Evolutionary conservation across 305 asterid species (phyloP).

Genomic region (Fraxinus sp.): DNA sequence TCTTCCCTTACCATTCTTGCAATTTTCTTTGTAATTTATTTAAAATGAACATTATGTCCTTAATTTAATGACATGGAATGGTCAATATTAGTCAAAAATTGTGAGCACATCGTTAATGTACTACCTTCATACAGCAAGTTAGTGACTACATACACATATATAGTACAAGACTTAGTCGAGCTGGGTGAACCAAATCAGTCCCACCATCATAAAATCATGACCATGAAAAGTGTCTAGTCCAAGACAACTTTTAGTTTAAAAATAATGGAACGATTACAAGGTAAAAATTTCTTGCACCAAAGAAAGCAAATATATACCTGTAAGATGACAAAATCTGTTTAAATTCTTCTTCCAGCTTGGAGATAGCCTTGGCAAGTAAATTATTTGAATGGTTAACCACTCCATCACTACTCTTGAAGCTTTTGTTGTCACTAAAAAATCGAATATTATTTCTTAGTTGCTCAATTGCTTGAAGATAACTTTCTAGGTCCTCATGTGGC

Average conservation of each 20-base stretch:
- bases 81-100: background rate
- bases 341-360: constrained; percentile 97
- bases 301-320: constrained; percentile 50
- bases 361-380: constrained; percentile 88
- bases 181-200: constrained; percentile 1
- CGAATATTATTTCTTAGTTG: constrained; percentile 77
- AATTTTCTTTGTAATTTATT: background rate
- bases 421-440: constrained; percentile 86
- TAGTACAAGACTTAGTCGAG: background rate
- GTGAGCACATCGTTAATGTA: background rate
- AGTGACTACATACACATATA: background rate
- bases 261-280: constrained; percentile 5
- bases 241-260: constrained; percentile 5
- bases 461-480: constrained; percentile 90
- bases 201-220: background rate
- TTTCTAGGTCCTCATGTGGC: constrained; percentile 95
- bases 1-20: background rate
- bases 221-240: background rate
- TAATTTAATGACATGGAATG: background rate
- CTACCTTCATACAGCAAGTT: background rate
- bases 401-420: constrained; percentile 93
- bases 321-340: constrained; percentile 71
- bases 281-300: constrained; percentile 11
- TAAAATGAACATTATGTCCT: background rate
- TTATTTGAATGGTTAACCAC: constrained; percentile 76